Evolutionary conservation across 1,139 yeast genomes (phyloP).

Genomic region (Saccharomyces hybrid): DNA sequence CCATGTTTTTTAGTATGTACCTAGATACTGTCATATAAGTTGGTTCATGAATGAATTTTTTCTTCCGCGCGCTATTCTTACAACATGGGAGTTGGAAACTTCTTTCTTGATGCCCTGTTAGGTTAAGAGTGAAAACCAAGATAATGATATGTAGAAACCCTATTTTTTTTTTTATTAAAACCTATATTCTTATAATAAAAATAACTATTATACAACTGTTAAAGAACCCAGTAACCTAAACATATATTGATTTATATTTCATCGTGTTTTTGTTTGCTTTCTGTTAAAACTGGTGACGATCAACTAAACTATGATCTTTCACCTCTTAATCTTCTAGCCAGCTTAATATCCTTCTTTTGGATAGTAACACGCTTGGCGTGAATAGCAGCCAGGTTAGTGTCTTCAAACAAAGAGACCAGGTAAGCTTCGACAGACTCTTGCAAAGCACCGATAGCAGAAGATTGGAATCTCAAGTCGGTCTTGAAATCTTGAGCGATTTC

Average conservation of each 20-base stretch:
- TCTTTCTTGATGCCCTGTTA: no score
- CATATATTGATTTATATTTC: not conserved
- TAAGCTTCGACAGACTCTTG: constrained; percentile 98
- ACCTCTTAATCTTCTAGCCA: constrained; percentile 99
- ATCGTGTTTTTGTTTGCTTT: not conserved
- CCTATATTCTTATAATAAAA: not conserved
- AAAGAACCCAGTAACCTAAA: constrained; percentile 1
- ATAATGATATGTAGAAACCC: not conserved
- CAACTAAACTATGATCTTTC: constrained; percentile 55
- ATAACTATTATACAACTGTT: constrained; percentile 1
- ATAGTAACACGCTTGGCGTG: constrained; percentile 99
- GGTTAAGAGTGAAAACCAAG: not conserved
- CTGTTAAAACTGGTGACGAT: not conserved
- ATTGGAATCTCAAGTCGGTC: constrained; percentile 96
- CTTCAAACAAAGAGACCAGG: constrained; percentile 83
- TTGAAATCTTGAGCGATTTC: constrained; percentile 97
- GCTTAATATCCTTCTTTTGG: constrained; percentile 97
- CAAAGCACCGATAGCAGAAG: constrained; percentile 96
- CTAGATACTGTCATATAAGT: not conserved
- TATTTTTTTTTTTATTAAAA: not conserved
- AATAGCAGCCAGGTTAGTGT: constrained; percentile 96
- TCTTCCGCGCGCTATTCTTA: not conserved
- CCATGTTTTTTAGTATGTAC: not conserved
- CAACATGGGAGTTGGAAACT: no score
- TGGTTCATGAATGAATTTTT: not conserved